A percentile compares a stretch with the other conserved stretches of the same genome.
Conservation (phyloP, 345 rosid species). For the Camelina hispida region DNA sequence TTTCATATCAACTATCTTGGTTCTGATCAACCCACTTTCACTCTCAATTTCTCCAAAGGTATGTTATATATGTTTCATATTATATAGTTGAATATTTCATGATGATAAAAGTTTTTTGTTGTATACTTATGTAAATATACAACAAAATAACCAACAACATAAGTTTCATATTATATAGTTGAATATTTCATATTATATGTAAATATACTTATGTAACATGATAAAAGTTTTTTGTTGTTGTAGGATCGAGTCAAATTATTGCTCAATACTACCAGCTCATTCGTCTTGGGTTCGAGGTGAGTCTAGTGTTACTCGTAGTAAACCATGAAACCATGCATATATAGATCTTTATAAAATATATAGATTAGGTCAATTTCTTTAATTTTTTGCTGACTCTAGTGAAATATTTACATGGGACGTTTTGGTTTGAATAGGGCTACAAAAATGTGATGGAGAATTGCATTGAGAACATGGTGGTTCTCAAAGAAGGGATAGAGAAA, state of each 20-base stretch:
- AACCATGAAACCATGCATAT: too few species aligned
- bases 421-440: constrained; percentile 59
- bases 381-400: not conserved
- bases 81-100: not conserved
- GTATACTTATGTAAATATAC: too few species aligned
- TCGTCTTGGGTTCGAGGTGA: constrained; percentile 82
- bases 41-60: constrained; percentile 97
- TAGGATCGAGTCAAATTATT: constrained; percentile 38
- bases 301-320: not conserved
- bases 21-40: constrained; percentile 93
- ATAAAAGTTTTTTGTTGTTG: not conserved
- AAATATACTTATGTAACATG: not conserved
- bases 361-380: not conserved
- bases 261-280: constrained; percentile 95
- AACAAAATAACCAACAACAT: too few species aligned
- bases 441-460: constrained; percentile 92
- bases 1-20: constrained; percentile 96
- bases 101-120: not conserved
- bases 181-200: not conserved
- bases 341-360: too few species aligned
- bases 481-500: constrained; percentile 74
- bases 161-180: not conserved
- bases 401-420: not conserved
- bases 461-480: constrained; percentile 66
- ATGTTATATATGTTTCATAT: constrained; percentile 10